Conservation (phyloP, 1,139 yeast genomes). For the Nakaseomyces nivariensis region DNA sequence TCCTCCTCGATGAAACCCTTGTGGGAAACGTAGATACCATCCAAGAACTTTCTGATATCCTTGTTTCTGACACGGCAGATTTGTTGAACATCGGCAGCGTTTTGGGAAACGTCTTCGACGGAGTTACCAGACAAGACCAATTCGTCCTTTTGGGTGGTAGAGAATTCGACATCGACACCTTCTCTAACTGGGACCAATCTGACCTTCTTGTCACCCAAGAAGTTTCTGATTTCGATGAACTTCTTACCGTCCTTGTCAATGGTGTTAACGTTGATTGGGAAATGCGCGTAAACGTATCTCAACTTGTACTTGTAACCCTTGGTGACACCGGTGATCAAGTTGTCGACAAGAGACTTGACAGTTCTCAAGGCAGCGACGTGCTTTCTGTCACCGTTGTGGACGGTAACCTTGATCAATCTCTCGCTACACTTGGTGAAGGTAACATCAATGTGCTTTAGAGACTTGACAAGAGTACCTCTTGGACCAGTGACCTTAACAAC, state of each 20-base stretch:
- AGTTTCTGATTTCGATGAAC: conserved; percentile 94
- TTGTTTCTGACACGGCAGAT: conserved; percentile 98
- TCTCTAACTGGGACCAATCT: conserved; percentile 76
- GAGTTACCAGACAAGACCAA: conserved; percentile 90
- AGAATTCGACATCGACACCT: conserved; percentile 80
- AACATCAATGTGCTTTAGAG: conserved; percentile 91
- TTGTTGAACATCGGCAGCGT: conserved; percentile 98
- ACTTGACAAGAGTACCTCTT: conserved; percentile 90
- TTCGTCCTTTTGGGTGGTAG: conserved; percentile 89
- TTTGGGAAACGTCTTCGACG: conserved; percentile 94
- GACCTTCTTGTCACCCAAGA: conserved; percentile 97
- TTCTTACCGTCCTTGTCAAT: conserved; percentile 65
- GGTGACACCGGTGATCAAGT: conserved; percentile 98
- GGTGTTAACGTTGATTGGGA: conserved; percentile 97
- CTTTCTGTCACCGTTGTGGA: conserved; percentile 99
- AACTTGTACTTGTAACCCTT: conserved; percentile 98
- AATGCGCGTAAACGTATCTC: conserved; percentile 99
- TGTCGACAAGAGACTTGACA: conserved; percentile 87
- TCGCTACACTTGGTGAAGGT: conserved; percentile 71
- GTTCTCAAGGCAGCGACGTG: conserved; percentile 99
- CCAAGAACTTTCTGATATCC: conserved; percentile 99
- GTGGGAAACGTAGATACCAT: conserved; percentile 99
- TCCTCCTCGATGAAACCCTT: conserved; percentile 67
- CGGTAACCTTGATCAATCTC: conserved; percentile 75
- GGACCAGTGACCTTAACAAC: conserved; percentile 89